Percentiles rank a stretch among this genome's conserved stretches.
These are phyloP conservation scores for Stachybotrys echinatus DNA, from an alignment of 2,329 filamentous ascomycete species.

Conservation along the genomic window DNA sequence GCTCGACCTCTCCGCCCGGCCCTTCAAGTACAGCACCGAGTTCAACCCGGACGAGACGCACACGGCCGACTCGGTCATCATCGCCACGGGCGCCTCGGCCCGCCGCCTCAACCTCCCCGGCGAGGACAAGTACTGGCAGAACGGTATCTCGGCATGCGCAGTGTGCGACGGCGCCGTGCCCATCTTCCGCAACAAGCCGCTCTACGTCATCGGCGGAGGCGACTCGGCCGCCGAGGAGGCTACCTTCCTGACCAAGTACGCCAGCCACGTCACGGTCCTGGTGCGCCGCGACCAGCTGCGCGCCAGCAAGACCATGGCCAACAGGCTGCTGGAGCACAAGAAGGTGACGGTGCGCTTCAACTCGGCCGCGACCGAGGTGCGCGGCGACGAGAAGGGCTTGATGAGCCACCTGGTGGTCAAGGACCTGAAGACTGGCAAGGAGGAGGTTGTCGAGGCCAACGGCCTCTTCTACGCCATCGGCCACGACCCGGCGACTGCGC, in stretches of 20 bases:
- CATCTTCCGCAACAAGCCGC: conserved; percentile 93
- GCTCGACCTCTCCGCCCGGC: conserved; percentile 76
- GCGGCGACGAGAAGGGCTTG: conserved; percentile 76
- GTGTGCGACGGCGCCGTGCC: conserved; percentile 96
- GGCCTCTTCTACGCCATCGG: conserved; percentile 97
- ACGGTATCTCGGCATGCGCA: conserved; percentile 91
- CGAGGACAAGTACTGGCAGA: conserved; percentile 96
- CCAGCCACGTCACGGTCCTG: conserved; percentile 87
- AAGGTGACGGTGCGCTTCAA: conserved; percentile 92
- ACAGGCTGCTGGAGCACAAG: conserved; percentile 71
- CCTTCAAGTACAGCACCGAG: conserved; percentile 92
- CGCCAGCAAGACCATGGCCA: conserved; percentile 88
- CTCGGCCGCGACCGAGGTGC: conserved; percentile 73
- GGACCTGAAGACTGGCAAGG: conserved; percentile 68
- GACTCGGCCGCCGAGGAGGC: conserved; percentile 97
- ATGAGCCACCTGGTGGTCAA: conserved; percentile 86
- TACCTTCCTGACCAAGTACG: conserved; percentile 96
- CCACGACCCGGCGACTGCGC: conserved; percentile 85
- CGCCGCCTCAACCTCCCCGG: conserved; percentile 76
- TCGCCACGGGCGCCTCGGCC: conserved; percentile 93
- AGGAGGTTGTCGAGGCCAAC: conserved; percentile 82
- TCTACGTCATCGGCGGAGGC: conserved; percentile 93
- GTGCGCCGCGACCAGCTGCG: conserved; percentile 83
- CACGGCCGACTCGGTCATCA: conserved; percentile 88
- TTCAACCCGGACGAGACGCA: conserved; percentile 76